Percentiles rank a stretch among this genome's conserved stretches.
Conservation (phyloP, 371 early-diverging fungal genomes). For the Zopfochytrium polystomum region DNA sequence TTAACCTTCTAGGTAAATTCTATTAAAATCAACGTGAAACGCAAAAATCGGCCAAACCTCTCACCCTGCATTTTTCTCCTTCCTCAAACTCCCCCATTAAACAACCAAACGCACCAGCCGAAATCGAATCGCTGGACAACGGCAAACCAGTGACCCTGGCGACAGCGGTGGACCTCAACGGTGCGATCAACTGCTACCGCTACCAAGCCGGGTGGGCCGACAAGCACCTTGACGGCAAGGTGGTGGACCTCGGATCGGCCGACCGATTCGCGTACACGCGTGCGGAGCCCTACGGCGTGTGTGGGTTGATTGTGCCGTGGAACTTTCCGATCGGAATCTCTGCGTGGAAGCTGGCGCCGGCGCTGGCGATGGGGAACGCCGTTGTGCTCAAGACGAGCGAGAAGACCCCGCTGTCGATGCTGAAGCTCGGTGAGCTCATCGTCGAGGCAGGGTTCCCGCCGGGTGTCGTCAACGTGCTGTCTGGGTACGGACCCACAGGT, state of each 20-base stretch:
- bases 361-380: conserved; percentile 42
- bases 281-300: conserved; percentile 42
- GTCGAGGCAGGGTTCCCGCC: conserved; percentile 73
- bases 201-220: conserved; percentile 48
- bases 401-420: conserved; percentile 78
- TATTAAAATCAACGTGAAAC: no score
- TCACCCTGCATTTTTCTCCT: no score
- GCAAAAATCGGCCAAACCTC: no score
- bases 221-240: conserved; percentile 35
- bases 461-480: conserved; percentile 73
- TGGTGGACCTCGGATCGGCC: neutral
- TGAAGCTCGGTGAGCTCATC: conserved; percentile 72
- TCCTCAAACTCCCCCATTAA: no score
- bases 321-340: conserved; percentile 36
- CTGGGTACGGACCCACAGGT: conserved; percentile 26
- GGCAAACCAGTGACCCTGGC: conserved; percentile 65
- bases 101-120: conserved; percentile 36
- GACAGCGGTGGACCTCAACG: conserved; percentile 9
- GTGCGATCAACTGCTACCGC: conserved; percentile 6
- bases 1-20: conserved; percentile 61
- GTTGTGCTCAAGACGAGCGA: conserved; percentile 62
- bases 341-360: conserved; percentile 46
- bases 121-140: conserved; percentile 77
- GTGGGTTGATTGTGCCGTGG: conserved; percentile 39
- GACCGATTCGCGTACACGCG: conserved; percentile 30